Evolutionary conservation across 768 basidiomycete species (phyloP).

Genomic region (Collybiopsis confluens): DNA sequence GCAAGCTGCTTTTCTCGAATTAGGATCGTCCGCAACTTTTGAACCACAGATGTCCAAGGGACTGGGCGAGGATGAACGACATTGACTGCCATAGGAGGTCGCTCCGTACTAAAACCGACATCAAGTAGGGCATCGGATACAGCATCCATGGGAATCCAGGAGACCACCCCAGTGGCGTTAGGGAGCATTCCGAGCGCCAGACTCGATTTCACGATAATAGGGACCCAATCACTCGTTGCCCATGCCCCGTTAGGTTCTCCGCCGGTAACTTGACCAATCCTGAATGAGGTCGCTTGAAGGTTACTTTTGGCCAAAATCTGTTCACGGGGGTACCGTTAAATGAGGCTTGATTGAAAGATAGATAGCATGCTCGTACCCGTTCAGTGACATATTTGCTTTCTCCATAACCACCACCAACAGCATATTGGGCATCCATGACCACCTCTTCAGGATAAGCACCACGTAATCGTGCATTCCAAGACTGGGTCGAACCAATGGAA

Average conservation of each 20-base stretch:
- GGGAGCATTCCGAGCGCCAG: constrained; percentile 10
- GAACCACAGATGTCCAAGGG: not conserved
- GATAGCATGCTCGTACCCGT: constrained; percentile 17
- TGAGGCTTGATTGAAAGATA: not conserved
- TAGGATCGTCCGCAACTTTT: not conserved
- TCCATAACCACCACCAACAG: constrained; percentile 32
- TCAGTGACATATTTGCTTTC: constrained; percentile 35
- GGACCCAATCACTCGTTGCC: constrained; percentile 35
- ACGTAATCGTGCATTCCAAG: constrained; percentile 15
- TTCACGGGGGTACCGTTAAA: not conserved
- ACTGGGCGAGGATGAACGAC: not conserved
- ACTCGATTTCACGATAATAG: constrained; percentile 34
- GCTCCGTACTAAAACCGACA: not conserved
- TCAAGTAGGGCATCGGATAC: not conserved
- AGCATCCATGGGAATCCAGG: not conserved
- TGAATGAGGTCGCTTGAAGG: constrained; percentile 24
- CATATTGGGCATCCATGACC: constrained; percentile 17
- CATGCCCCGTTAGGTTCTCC: constrained; percentile 31
- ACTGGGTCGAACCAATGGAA: constrained; percentile 21
- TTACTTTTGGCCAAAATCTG: constrained; percentile 27
- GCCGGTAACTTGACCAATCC: constrained; percentile 36
- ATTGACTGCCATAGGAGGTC: not conserved
- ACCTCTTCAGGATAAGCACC: constrained; percentile 24
- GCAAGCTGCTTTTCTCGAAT: not conserved
- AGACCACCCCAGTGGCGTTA: not conserved